Evolutionary conservation across 1,284 basidiomycete genomes (phyloP).

Genomic region (Phellopilus nigrolimitatus): DNA sequence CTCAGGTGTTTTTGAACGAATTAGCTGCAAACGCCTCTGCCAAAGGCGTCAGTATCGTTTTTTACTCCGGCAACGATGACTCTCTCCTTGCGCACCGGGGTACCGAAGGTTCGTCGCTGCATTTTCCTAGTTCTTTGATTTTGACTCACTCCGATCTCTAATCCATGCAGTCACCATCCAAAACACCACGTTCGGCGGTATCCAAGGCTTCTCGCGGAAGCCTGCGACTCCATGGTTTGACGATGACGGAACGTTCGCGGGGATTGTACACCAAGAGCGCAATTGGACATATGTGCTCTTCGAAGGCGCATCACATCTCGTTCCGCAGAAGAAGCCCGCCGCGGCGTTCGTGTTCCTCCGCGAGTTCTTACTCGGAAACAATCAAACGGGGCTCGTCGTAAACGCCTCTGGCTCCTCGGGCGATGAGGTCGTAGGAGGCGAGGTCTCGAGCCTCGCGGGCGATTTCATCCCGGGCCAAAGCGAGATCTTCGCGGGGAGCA

Average conservation of each 20-base stretch:
- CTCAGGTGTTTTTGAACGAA: conserved; percentile 30
- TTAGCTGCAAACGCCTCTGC: conserved; percentile 28
- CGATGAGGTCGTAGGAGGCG: conserved; percentile 8
- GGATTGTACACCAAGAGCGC: conserved; percentile 31
- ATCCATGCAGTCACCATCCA: conserved; percentile 24
- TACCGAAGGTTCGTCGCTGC: conserved; percentile 24
- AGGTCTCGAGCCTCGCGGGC: neutral
- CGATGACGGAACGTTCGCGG: conserved; percentile 27
- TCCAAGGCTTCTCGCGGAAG: conserved; percentile 21
- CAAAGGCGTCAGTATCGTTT: conserved; percentile 27
- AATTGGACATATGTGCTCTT: conserved; percentile 30
- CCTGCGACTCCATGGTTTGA: conserved; percentile 26
- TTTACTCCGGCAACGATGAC: conserved; percentile 32
- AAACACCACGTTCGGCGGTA: conserved; percentile 28
- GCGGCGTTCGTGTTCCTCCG: conserved; percentile 28
- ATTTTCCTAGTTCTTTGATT: neutral
- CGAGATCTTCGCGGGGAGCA: conserved; percentile 9
- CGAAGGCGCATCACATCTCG: conserved; percentile 28
- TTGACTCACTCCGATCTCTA: neutral
- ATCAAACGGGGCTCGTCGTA: conserved; percentile 27
- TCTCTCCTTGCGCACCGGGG: conserved; percentile 26
- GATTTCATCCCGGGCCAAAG: conserved; percentile 4
- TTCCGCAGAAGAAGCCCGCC: conserved; percentile 27
- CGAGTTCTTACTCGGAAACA: conserved; percentile 30
- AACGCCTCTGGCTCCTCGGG: neutral